A percentile compares a stretch with the other conserved stretches of the same genome.
phyloP scores from a whole-genome alignment of 139 green algal genomes.

The Tetradesmus obliquus region DNA sequence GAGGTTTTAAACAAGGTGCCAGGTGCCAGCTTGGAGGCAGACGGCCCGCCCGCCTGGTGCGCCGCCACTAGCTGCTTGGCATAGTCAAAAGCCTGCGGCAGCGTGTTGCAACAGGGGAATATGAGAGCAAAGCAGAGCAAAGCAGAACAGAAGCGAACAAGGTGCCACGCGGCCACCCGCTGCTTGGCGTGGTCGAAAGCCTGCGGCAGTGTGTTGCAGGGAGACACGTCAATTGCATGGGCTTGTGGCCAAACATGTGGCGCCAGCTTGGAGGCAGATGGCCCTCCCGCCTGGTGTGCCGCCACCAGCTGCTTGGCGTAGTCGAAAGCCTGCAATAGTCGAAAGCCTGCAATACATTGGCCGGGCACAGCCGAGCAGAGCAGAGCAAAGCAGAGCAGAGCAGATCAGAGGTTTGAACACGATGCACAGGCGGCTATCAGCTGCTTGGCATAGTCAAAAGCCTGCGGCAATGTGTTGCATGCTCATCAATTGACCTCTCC shows the following conservation, averaged over 20 bases:
- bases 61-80: conserved; percentile 47
- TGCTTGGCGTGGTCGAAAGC: conserved; percentile 32
- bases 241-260: too few species aligned
- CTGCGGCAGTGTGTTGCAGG: background rate
- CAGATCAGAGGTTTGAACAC: too few species aligned
- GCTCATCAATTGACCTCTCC: too few species aligned
- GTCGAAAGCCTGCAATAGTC: background rate
- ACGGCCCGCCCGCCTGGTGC: background rate
- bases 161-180: conserved; percentile 36
- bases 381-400: background rate
- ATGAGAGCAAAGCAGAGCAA: too few species aligned
- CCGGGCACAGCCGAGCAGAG: background rate
- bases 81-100: background rate
- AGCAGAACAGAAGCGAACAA: too few species aligned
- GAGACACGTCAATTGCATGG: too few species aligned
- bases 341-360: too few species aligned
- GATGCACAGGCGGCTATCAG: conserved; percentile 24
- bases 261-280: background rate
- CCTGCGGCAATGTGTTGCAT: background rate
- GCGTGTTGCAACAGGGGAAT: too few species aligned
- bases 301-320: conserved; percentile 44
- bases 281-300: background rate
- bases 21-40: background rate
- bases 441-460: conserved; percentile 29
- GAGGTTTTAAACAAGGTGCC: too few species aligned